These are phyloP conservation scores for Harringtonia aguacate DNA, from an alignment of 2,329 filamentous ascomycete genomes.

Conservation along the genomic window DNA sequence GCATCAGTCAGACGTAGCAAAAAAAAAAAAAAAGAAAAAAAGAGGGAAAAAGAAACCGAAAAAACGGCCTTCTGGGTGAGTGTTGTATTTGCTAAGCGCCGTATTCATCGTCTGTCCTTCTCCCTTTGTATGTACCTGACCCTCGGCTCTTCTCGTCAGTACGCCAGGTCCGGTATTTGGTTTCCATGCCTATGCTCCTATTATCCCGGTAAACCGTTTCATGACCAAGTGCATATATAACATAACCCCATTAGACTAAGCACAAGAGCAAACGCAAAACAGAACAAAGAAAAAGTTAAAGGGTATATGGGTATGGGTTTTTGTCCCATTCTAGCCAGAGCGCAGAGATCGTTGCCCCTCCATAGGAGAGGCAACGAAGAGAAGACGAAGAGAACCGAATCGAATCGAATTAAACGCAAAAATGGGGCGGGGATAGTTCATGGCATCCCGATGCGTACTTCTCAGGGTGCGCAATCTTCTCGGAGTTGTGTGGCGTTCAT, in stretches of 20 bases:
- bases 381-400: background rate
- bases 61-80: background rate
- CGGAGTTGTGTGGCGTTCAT: background rate
- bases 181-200: background rate
- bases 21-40: background rate
- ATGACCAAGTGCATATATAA: conserved; percentile 2
- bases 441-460: too few relatives aligned
- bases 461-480: too few relatives aligned
- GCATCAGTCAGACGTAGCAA: too few relatives aligned
- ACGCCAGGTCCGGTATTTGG: background rate
- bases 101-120: background rate
- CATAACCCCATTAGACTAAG: conserved; percentile 1
- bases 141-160: background rate
- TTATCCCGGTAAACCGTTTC: conserved; percentile 1
- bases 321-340: conserved; percentile 17
- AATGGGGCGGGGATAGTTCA: background rate
- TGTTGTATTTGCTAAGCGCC: background rate
- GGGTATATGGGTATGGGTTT: background rate
- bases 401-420: background rate
- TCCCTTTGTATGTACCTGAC: background rate
- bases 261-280: background rate
- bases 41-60: background rate
- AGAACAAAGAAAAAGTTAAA: background rate
- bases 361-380: background rate
- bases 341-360: too few relatives aligned